Base-by-base conservation (phyloP, 2,329 filamentous ascomycete genomes). In the Alternaria sp. region DNA sequence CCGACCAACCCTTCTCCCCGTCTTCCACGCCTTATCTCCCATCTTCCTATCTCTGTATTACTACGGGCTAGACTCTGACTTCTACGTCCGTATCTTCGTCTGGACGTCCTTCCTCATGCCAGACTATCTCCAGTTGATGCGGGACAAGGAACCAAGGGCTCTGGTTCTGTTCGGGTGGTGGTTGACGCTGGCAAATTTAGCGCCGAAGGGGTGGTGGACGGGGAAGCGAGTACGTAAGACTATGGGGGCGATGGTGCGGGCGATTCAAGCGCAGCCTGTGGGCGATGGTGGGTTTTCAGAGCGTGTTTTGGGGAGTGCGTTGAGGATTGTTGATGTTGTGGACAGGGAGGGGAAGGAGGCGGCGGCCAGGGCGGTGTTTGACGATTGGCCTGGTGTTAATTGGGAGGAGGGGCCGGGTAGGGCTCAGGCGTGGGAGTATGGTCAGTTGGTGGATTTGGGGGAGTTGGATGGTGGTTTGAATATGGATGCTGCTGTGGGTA, bases 21-120 rank as follows among this genome's bases (percentile, higher is more conserved):
- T 67, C 9, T 68, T 78, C n/a, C 72, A 77, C 28, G 73, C 71
- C 0, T 58, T 79, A 3, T 73, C 71, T 4, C 75, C 76, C 4
- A 75, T 79, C 6, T 79, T 79, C 43, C 63, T 77, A 19, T 76
- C 73, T 9, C 46, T 79, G 17, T 79, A 78, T 53, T 72, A 78
- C 55, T 73, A 73, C 47, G 73, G 71, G 43, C 65, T 77, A 1
- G 67, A 70, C 13, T 62, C 71, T 1, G 76, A 79, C 59, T 63
- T 76, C 58, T 73, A 73, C 53, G 68, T 74, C 11, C 75, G 76
- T 11, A 65, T 75, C 4, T 63, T 70, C n/a, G 73, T 72, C 6
- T 71, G 73, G 40, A 70, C 73, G 9, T 77, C 76, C 1, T 77
- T 77, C 46, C 62, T 79, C 1, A 71, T 73, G 60, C 67, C 74